These are phyloP conservation scores for Diddensiella transvaalensis DNA, from an alignment of 805 yeast genomes.

Conservation along the genomic window DNA sequence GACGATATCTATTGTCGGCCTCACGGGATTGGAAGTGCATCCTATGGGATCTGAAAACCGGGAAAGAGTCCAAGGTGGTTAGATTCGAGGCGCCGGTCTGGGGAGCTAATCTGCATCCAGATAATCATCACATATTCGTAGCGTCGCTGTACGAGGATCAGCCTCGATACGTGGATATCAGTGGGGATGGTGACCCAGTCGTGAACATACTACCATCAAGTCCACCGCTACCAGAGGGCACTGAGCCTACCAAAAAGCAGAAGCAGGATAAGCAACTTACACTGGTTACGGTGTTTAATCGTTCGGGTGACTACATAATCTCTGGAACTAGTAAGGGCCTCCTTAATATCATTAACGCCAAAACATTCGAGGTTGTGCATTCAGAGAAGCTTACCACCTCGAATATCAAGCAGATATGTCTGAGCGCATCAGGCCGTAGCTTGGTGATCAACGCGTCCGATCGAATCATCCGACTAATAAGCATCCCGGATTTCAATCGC, in stretches of 20 bases:
- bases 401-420: slow-evolving; percentile 69
- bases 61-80: slow-evolving; percentile 41
- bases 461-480: slow-evolving; percentile 31
- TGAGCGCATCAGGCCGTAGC: slow-evolving; percentile 56
- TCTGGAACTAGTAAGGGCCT: slow-evolving; percentile 82
- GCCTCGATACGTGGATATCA: slow-evolving; percentile 49
- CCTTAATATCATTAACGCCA: slow-evolving; percentile 46
- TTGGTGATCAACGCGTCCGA: slow-evolving; percentile 34
- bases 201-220: neutral
- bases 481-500: slow-evolving; percentile 27
- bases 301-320: slow-evolving; percentile 53
- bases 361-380: slow-evolving; percentile 37
- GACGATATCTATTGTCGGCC: slow-evolving; percentile 62
- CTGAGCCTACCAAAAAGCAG: slow-evolving; percentile 1
- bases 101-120: slow-evolving; percentile 59
- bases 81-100: slow-evolving; percentile 70
- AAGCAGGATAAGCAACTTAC: slow-evolving; percentile 39
- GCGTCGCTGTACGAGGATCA: slow-evolving; percentile 65
- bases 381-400: slow-evolving; percentile 60
- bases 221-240: slow-evolving; percentile 13
- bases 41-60: slow-evolving; percentile 67
- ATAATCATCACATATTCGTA: slow-evolving; percentile 43
- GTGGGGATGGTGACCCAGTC: slow-evolving; percentile 11
- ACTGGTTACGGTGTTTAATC: slow-evolving; percentile 48
- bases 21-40: slow-evolving; percentile 81